These are phyloP conservation scores for Dinochytrium kinnereticum DNA, from an alignment of 371 early-diverging fungal species.

Conservation along the genomic window DNA sequence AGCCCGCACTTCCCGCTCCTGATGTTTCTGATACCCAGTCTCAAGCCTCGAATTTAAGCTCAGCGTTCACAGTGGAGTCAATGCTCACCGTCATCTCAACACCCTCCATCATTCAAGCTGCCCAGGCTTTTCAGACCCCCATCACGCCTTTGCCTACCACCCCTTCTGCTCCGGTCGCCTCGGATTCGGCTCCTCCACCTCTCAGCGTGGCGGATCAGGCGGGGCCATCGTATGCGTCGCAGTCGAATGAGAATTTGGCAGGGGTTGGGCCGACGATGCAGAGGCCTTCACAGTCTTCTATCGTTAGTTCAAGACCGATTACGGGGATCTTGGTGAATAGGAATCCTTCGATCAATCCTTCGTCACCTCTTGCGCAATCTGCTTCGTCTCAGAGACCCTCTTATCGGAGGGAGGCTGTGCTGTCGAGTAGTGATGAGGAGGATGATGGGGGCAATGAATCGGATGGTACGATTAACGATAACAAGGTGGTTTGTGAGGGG, in stretches of 20 bases:
- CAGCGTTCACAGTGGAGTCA: slow-evolving; percentile 31
- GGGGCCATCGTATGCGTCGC: background rate
- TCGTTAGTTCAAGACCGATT: background rate
- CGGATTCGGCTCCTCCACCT: background rate
- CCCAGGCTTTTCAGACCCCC: background rate
- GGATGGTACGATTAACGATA: slow-evolving; percentile 46
- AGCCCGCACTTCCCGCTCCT: too few species aligned
- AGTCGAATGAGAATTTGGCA: background rate
- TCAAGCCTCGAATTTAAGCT: slow-evolving; percentile 29
- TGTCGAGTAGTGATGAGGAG: slow-evolving; percentile 51
- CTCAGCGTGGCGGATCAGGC: background rate
- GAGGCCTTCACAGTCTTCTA: background rate
- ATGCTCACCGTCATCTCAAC: slow-evolving; percentile 34
- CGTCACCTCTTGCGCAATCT: background rate
- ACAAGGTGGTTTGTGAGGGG: slow-evolving; percentile 69
- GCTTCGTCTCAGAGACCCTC: background rate
- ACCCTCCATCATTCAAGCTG: slow-evolving; percentile 28
- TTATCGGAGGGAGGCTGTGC: slow-evolving; percentile 3
- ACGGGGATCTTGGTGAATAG: slow-evolving; percentile 7
- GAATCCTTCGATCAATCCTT: background rate
- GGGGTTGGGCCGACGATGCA: background rate
- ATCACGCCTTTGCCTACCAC: background rate
- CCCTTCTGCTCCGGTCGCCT: background rate
- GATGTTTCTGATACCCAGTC: slow-evolving; percentile 22
- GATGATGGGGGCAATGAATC: slow-evolving; percentile 44